These are phyloP conservation scores for Lepidium aucheri DNA, from an alignment of 345 rosid species.

Conservation along the genomic window DNA sequence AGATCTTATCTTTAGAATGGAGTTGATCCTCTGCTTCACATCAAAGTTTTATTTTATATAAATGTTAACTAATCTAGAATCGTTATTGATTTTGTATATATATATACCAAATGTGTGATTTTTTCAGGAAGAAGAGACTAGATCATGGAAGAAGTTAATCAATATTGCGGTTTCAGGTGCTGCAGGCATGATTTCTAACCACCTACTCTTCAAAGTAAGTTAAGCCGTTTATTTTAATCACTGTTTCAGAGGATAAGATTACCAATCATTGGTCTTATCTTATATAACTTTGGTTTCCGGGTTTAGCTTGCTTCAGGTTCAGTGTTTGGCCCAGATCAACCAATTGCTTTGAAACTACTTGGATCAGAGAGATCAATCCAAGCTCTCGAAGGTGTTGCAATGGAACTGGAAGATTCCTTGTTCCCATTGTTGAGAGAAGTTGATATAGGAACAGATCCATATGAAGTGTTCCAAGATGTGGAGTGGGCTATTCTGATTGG, in stretches of 20 bases:
- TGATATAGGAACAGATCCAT: conserved; percentile 67
- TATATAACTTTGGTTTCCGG: not conserved
- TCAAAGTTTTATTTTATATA: not conserved
- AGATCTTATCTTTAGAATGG: not conserved
- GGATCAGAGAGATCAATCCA: conserved; percentile 90
- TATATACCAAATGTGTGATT: not conserved
- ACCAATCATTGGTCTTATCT: not conserved
- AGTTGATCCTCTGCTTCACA: not conserved
- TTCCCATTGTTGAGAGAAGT: conserved; percentile 94
- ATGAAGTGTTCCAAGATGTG: conserved; percentile 85
- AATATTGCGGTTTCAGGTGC: conserved; percentile 88
- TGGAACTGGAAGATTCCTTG: conserved; percentile 98
- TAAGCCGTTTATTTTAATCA: not conserved
- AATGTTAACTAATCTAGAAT: not conserved
- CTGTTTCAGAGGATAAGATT: not conserved
- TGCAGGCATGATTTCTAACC: conserved; percentile 96
- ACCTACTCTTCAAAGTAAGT: conserved; percentile 92
- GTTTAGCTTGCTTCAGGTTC: conserved; percentile 87
- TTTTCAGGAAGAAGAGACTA: conserved; percentile 84
- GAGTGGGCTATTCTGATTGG: conserved; percentile 98
- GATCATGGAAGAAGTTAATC: conserved; percentile 79
- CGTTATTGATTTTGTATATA: not conserved
- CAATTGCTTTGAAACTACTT: conserved; percentile 74
- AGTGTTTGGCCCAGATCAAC: conserved; percentile 90
- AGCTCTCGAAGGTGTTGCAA: conserved; percentile 99